Base-by-base conservation (phyloP, 2,329 filamentous ascomycete genomes). In the Juglanconis oblonga region DNA sequence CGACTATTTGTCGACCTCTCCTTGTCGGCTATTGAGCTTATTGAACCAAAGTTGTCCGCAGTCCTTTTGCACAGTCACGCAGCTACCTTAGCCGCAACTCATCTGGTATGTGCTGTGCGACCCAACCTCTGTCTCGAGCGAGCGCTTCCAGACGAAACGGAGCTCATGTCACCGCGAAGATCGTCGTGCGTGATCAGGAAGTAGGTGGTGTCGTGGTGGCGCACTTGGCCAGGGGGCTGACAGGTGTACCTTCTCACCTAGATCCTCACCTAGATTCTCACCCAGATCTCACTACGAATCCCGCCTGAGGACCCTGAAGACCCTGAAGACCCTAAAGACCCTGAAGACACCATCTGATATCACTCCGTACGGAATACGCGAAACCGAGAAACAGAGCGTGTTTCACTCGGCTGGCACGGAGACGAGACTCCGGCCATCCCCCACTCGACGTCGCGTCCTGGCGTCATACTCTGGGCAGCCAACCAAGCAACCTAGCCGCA, bases 391-490 rank as follows among this genome's bases (percentile, higher is more conserved):
- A 11, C 42, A 36, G 10, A 11, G 24, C 5, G 47, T 51, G 55
- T 58, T 52, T 53, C 49, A 58, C 55, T 58, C 47, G 47, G 55
- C 45, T 40, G 29, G 45, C 50, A 51, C 47, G 31, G 47, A 35
- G 14, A 57, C 55, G 11, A n/a, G 45, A 40, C 31, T 52, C 56
- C 56, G 56, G 50, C 31, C 56, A 44, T 58, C 56, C 56, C 56
- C 32, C 38, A 51, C 56, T 51, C 40, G 24, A 53, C 48, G 52
- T 40, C 29, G 38, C 44, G 55, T 36, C 55, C 48, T 17, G 17
- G 10, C 35, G 10, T 36, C 7, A 36, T 36, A 36, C 6, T 11
- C 35, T 7, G 35, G 7, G 7, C 35, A 36, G 35, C 35, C 35
- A 36, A 36, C 35, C 6, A 36, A 45, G 13, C 44, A 33, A 55